Percentiles rank a stretch among this genome's conserved stretches.
phyloP scores from a whole-genome alignment of 2,329 filamentous ascomycete species.

The Fusarium lyarnte region DNA sequence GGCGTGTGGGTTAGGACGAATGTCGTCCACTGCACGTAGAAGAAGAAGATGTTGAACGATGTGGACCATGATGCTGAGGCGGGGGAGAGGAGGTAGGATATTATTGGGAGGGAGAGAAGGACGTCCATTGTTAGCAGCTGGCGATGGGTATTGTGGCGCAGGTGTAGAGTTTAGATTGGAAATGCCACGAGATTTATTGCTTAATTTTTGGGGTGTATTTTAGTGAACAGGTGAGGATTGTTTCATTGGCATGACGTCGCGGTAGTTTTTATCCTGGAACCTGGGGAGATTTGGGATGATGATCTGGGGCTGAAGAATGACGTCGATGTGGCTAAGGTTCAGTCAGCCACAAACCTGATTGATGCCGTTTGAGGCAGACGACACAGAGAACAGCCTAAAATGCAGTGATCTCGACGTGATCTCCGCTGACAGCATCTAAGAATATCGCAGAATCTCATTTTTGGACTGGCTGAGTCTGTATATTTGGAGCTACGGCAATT shows the following conservation, averaged over 20 bases:
- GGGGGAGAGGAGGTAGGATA: constrained; percentile 73
- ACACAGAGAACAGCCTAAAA: not conserved
- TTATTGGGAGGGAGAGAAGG: constrained; percentile 76
- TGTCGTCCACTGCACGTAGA: constrained; percentile 90
- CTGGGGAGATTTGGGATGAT: not conserved
- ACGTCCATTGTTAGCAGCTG: constrained; percentile 63
- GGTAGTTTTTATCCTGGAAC: constrained; percentile 12
- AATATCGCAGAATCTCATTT: not conserved
- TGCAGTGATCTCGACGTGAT: not conserved
- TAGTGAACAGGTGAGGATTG: not conserved
- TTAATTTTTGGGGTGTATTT: not conserved
- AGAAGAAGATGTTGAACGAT: constrained; percentile 85
- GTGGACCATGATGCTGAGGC: constrained; percentile 76
- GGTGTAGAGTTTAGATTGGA: not conserved
- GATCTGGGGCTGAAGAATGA: constrained; percentile 10
- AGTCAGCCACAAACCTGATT: constrained; percentile 22
- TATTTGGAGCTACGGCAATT: not conserved
- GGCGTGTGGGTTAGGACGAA: constrained; percentile 81
- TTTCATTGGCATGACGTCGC: constrained; percentile 30
- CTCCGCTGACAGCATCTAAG: rapidly evolving
- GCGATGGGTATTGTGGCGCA: constrained; percentile 17
- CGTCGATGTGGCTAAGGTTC: constrained; percentile 25
- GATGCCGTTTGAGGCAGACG: too few relatives aligned
- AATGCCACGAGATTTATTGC: not conserved
- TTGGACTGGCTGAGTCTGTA: rapidly evolving